Base-by-base conservation (phyloP, 2,329 filamentous ascomycete species). In the Penicillium sp. region DNA sequence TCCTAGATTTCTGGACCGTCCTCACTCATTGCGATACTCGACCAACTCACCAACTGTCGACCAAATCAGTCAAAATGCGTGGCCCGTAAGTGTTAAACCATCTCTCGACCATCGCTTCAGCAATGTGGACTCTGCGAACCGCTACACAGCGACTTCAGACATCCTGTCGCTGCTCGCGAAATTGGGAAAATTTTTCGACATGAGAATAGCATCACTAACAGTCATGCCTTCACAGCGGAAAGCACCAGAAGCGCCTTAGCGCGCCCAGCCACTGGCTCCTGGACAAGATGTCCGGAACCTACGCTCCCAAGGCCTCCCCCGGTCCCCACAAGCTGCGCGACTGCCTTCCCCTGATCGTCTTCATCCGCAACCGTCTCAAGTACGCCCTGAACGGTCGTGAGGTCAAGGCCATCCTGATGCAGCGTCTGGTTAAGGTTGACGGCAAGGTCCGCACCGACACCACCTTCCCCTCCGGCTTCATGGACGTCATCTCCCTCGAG, bases 241-340 rank as follows among this genome's bases (percentile, higher is more conserved):
- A 97, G 90, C 94, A 99, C 84, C 93, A 97, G 83, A 97, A 99
- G 92, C 92, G 94, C 86, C 87, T 97, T 79, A 94, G 90, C 83
- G 94, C 94, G 79, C 94, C 94, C 78, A 95, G 90, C 80, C 94
- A 97, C 89, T 99, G 94, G 94, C 91, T 99, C 79, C 86, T 99
- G 80, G 94, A 99, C 91, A 99, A 99, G 83, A 87, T 99, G 78
- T 96, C 92, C 81, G 94, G 94, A 78, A 84, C 86, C 81, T 93
- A 87, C 77, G 85, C 85, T 63, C 84, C 84, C 71, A 84, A 85
- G 78, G 82, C 85, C 66, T 87, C 85, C 59, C 81, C 85, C 66
- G 94, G 94, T 91, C 94, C 94, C 81, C 93, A 97, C 90, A 99
- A 99, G 90, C 86, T 94, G 79, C 90, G 94, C 79, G 94, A 99